Conservation (phyloP, 2,329 filamentous ascomycete species). For the Helotiales sp. region DNA sequence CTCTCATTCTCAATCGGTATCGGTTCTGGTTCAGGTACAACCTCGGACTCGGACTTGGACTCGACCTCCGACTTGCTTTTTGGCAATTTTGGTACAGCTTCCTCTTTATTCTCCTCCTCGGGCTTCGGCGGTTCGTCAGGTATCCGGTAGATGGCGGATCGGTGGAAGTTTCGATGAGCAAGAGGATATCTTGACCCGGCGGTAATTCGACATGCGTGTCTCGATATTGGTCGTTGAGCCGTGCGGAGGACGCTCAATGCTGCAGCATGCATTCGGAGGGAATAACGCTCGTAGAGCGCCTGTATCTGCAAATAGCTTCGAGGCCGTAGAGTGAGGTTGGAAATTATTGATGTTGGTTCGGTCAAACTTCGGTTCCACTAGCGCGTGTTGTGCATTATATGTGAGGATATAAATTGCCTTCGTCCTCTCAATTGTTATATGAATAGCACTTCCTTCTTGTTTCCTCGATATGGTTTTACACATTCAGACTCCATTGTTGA, state of each 20-base stretch:
- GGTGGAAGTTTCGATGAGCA: conserved; percentile 32
- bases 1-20: conserved; percentile 9
- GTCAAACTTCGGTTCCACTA: background rate
- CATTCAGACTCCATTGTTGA: no score
- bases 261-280: conserved; percentile 36
- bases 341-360: background rate
- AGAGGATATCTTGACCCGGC: conserved; percentile 31
- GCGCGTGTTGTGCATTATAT: no score
- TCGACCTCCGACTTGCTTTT: conserved; percentile 3
- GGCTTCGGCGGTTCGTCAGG: conserved; percentile 25
- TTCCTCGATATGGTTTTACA: no score
- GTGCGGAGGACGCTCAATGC: conserved; percentile 31
- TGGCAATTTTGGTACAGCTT: background rate
- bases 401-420: no score
- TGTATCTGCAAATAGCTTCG: background rate
- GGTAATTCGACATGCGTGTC: conserved; percentile 33
- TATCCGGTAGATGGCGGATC: conserved; percentile 25
- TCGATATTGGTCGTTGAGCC: conserved; percentile 28
- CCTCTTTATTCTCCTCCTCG: conserved; percentile 7
- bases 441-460: no score
- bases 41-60: conserved; percentile 19
- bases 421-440: no score
- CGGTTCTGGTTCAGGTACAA: conserved; percentile 7
- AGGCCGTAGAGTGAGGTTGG: background rate
- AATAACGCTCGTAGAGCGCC: conserved; percentile 31